phyloP scores from a whole-genome alignment of 1,139 yeast species.

The Lodderomyces parapsilosis region DNA sequence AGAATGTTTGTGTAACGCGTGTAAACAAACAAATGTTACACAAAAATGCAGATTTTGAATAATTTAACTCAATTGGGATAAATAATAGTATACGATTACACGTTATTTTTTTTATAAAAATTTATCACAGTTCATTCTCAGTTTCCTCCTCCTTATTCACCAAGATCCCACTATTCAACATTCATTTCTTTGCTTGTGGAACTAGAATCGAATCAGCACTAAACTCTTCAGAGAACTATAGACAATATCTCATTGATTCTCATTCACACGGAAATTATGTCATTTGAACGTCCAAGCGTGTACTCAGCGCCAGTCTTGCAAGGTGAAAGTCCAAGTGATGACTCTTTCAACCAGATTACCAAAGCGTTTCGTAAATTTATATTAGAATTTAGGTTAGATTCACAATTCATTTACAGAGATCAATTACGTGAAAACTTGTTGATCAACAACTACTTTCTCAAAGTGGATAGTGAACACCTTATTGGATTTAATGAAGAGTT shows the following conservation, averaged over 20 bases:
- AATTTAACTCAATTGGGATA: slow-evolving; percentile 22
- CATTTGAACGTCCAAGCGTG: slow-evolving; percentile 79
- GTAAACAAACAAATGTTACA: background rate
- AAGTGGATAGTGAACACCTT: slow-evolving; percentile 81
- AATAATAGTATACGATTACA: background rate
- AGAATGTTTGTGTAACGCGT: background rate
- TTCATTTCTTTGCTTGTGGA: no score
- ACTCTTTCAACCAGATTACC: slow-evolving; percentile 71
- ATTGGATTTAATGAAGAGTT: slow-evolving; percentile 87
- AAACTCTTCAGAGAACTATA: no score
- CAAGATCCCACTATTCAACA: no score
- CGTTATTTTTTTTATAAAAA: no score
- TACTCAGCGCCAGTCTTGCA: slow-evolving; percentile 86
- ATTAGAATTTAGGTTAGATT: slow-evolving; percentile 79
- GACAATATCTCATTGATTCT: no score
- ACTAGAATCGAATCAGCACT: no score
- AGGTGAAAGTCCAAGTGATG: slow-evolving; percentile 69
- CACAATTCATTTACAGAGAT: slow-evolving; percentile 85
- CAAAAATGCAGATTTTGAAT: background rate
- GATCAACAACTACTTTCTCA: slow-evolving; percentile 68
- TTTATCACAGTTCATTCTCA: no score
- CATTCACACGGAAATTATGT: no score
- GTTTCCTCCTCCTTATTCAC: no score
- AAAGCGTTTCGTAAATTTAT: slow-evolving; percentile 80
- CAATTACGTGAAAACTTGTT: slow-evolving; percentile 86